Conservation (phyloP, 768 basidiomycete species). For the Dendrothele bispora region DNA sequence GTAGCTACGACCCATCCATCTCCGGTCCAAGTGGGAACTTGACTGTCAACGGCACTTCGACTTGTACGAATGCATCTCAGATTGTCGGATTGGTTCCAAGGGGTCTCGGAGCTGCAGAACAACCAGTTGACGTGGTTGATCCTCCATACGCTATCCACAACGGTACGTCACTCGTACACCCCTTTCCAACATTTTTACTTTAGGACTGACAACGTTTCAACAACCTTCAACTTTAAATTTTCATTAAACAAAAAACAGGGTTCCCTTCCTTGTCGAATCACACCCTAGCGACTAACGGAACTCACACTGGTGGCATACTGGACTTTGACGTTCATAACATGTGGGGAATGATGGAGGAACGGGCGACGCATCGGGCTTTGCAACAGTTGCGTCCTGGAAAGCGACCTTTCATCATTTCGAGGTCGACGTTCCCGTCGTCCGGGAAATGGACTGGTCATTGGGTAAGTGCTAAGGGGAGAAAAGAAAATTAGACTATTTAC, state of each 20-base stretch:
- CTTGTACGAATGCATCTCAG: slow-evolving; percentile 34
- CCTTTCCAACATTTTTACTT: not conserved
- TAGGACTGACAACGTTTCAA: too few relatives aligned
- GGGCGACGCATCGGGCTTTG: slow-evolving; percentile 61
- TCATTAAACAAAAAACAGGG: too few relatives aligned
- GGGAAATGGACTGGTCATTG: slow-evolving; percentile 76
- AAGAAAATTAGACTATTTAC: too few relatives aligned
- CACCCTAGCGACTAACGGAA: slow-evolving; percentile 70
- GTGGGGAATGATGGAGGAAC: slow-evolving; percentile 72
- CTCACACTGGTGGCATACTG: slow-evolving; percentile 58
- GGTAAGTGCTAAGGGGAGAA: too few relatives aligned
- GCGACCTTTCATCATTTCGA: slow-evolving; percentile 70
- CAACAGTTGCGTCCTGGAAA: slow-evolving; percentile 52
- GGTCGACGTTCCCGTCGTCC: slow-evolving; percentile 67
- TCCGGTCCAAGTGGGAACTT: slow-evolving; percentile 76
- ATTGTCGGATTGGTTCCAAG: slow-evolving; percentile 31
- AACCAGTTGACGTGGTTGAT: slow-evolving; percentile 48
- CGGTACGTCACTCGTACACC: slow-evolving; percentile 34
- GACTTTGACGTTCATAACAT: slow-evolving; percentile 73
- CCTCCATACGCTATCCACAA: slow-evolving; percentile 77
- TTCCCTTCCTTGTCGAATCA: too few relatives aligned
- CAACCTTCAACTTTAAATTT: too few relatives aligned
- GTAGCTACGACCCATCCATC: slow-evolving; percentile 59
- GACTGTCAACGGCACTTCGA: slow-evolving; percentile 65
- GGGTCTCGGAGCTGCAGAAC: slow-evolving; percentile 49